Percentiles rank a stretch among this genome's conserved stretches.
These are phyloP conservation scores for Backusella sp. DNA, from an alignment of 192 early-diverging fungal species.

Conservation along the genomic window DNA sequence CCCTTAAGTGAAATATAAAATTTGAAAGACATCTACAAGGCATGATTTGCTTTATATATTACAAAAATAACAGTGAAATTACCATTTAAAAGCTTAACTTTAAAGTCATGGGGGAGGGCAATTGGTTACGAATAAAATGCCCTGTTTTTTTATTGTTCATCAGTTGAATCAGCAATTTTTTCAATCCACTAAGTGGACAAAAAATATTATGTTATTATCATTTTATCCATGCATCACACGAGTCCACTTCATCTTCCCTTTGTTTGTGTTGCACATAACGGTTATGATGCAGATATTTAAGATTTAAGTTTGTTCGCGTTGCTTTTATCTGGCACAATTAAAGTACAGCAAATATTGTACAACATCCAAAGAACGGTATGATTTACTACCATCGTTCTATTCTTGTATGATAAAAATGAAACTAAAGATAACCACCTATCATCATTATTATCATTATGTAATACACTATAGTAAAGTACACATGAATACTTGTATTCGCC, in stretches of 20 bases:
- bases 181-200: background rate
- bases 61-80: background rate
- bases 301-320: background rate
- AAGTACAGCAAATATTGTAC: background rate
- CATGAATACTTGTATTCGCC: no score
- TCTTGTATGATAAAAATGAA: background rate
- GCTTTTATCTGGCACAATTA: background rate
- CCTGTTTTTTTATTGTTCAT: background rate
- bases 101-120: background rate
- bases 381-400: background rate
- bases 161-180: background rate
- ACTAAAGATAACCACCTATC: no score
- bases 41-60: background rate
- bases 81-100: background rate
- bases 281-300: background rate
- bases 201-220: background rate
- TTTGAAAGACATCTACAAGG: background rate
- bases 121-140: background rate
- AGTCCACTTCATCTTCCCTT: background rate
- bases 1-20: conserved; percentile 1
- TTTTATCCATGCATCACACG: background rate
- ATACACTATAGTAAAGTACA: no score
- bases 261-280: background rate
- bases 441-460: no score
- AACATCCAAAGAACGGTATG: background rate